Evolutionary conservation across 2,329 filamentous ascomycete species (phyloP).

Genomic region (Colletotrichum incanum): DNA sequence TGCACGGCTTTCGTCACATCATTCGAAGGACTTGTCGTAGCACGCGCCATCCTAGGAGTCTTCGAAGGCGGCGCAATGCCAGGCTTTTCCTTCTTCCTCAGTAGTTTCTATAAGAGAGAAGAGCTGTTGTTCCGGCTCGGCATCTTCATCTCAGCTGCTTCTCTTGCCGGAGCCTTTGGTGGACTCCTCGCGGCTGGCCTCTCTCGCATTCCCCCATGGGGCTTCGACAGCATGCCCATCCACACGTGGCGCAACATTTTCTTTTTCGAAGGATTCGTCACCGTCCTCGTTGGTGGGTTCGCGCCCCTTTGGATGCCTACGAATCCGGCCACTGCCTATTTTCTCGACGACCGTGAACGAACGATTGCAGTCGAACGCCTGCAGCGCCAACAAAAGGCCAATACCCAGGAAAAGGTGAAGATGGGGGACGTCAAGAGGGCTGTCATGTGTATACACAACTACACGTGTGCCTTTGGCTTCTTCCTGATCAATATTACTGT

Average conservation of each 20-base stretch:
- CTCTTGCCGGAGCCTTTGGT: slow-evolving; percentile 71
- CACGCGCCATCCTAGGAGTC: slow-evolving; percentile 66
- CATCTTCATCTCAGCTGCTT: slow-evolving; percentile 70
- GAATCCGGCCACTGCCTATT: slow-evolving; percentile 63
- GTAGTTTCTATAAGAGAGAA: slow-evolving; percentile 69
- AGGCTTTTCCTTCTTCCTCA: slow-evolving; percentile 70
- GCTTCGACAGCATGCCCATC: slow-evolving; percentile 58
- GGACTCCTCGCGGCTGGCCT: slow-evolving; percentile 70
- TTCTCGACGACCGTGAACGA: slow-evolving; percentile 67
- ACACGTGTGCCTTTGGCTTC: slow-evolving; percentile 71
- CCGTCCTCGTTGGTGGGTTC: slow-evolving; percentile 61
- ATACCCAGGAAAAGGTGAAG: slow-evolving; percentile 63
- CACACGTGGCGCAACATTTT: slow-evolving; percentile 73
- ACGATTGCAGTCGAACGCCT: slow-evolving; percentile 69
- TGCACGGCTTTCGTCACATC: slow-evolving; percentile 68
- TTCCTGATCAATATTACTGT: slow-evolving; percentile 75
- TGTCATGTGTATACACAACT: slow-evolving; percentile 71
- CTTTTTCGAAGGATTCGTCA: slow-evolving; percentile 74
- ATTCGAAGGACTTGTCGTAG: slow-evolving; percentile 62
- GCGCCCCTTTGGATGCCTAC: slow-evolving; percentile 69
- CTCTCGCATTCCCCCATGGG: slow-evolving; percentile 67
- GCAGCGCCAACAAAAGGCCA: slow-evolving; percentile 62
- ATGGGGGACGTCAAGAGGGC: slow-evolving; percentile 65
- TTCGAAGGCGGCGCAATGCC: slow-evolving; percentile 73
- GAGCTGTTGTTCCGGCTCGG: slow-evolving; percentile 71